Evolutionary conservation across 2,329 filamentous ascomycete genomes (phyloP), one percentile per base, ranked within the genome.

Genomic region (Aspergillus alliaceus): DNA sequence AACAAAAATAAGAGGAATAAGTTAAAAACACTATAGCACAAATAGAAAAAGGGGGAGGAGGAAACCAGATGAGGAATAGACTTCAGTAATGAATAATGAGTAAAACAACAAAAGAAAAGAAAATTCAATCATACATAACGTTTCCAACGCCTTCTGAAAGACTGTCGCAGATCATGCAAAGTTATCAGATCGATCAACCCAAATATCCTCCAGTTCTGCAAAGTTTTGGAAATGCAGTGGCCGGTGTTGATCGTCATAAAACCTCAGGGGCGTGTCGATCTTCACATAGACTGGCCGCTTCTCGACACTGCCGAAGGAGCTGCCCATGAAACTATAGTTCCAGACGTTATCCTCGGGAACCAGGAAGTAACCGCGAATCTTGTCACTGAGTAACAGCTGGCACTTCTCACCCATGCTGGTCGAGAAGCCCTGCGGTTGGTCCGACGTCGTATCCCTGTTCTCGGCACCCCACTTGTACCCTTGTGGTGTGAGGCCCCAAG

Each of bases 321-420:
- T 91, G 54, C 95, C 95, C 87, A 98, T 91, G 82, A 99, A 99
- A 75, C 90, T 95, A 80, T 97, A 99, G 77, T 99, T 99, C 95
- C 95, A 99, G 59, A 89, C 83, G 61, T 87, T 88, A 54, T 89
- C 88, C 70, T 97, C 93, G 0, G 95, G 95, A 22, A 98, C 92
- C 54, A 99, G 80, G 86, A 99, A 99, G 80, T 93, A 98, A 27
- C 95, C 96, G 66, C 90, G 86, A 73, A 97, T 96, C 74, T 93
- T 90, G 67, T 97, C 93, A 63, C 90, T 96, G 53, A 99, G 84
- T 27, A 99, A 80, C 54, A 99, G 80, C 79, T 99, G 96, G 66
- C 91, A 92, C 80, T 98, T 98, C 76, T 96, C 90, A 52, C 95
- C 95, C 85, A 98, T 96, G 57, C 81, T 86, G 25, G 91, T 96